These are phyloP conservation scores for Candolleomyces aberdarensis DNA, from an alignment of 768 basidiomycete species.

Conservation along the genomic window DNA sequence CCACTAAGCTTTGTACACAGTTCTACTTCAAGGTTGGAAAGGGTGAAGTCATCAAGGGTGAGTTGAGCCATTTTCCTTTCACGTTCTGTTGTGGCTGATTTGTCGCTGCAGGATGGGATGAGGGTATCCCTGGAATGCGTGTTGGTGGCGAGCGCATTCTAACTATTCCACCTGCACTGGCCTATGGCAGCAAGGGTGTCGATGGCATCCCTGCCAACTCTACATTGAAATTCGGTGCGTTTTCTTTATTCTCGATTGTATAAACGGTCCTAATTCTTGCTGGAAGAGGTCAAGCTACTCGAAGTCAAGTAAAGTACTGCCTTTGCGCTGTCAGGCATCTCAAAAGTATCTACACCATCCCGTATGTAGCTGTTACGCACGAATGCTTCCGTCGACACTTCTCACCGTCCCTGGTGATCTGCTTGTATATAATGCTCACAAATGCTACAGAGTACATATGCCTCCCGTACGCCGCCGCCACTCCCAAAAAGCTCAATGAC, in stretches of 20 bases:
- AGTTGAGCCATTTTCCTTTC: slow-evolving; percentile 9
- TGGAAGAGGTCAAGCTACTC: slow-evolving; percentile 68
- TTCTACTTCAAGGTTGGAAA: slow-evolving; percentile 79
- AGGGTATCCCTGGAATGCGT: slow-evolving; percentile 91
- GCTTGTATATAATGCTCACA: no score
- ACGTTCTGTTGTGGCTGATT: background rate
- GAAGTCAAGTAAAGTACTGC: slow-evolving; percentile 52
- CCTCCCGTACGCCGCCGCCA: no score
- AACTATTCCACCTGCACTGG: slow-evolving; percentile 68
- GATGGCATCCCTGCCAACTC: slow-evolving; percentile 76
- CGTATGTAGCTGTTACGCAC: background rate
- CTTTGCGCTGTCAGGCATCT: background rate
- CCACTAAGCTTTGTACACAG: slow-evolving; percentile 27
- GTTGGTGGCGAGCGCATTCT: slow-evolving; percentile 84
- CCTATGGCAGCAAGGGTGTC: slow-evolving; percentile 60
- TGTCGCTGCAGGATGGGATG: slow-evolving; percentile 72
- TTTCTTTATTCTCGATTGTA: background rate
- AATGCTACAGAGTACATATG: no score
- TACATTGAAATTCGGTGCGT: slow-evolving; percentile 78
- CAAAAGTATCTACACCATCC: background rate
- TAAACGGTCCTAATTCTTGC: background rate
- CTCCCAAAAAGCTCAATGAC: no score
- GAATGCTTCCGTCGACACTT: background rate
- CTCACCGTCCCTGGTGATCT: no score
- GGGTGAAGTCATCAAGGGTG: slow-evolving; percentile 92